A percentile compares a stretch with the other conserved stretches of the same genome.
These are phyloP conservation scores for Sugiyamaella neomexicana DNA, from an alignment of 1,139 yeast species.

Conservation along the genomic window DNA sequence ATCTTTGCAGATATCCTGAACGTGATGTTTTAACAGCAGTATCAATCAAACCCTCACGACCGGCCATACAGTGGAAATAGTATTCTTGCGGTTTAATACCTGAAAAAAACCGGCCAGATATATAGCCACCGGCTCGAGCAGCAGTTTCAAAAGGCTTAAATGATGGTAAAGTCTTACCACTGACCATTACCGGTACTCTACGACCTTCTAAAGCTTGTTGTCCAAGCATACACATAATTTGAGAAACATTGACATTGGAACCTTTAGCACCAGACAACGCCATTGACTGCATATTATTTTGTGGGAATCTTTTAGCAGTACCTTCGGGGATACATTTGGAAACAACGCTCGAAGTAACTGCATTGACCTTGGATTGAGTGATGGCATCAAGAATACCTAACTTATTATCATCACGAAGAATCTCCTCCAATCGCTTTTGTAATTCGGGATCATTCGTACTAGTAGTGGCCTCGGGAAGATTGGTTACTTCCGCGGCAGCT, in stretches of 20 bases:
- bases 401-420: conserved; percentile 88
- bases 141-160: conserved; percentile 96
- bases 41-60: conserved; percentile 99
- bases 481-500: conserved; percentile 95
- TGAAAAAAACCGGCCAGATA: conserved; percentile 95
- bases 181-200: conserved; percentile 98
- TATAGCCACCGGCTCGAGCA: conserved; percentile 98
- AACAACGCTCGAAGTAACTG: conserved; percentile 90
- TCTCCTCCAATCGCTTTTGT: conserved; percentile 85
- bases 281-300: conserved; percentile 98
- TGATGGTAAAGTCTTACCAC: conserved; percentile 95
- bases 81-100: conserved; percentile 99
- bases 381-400: conserved; percentile 94
- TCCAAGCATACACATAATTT: conserved; percentile 98
- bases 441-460: conserved; percentile 71
- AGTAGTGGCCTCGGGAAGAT: conserved; percentile 59
- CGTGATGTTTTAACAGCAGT: conserved; percentile 98
- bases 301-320: conserved; percentile 92
- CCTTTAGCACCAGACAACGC: conserved; percentile 99
- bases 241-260: conserved; percentile 96
- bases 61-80: conserved; percentile 99
- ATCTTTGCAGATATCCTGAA: conserved; percentile 98
- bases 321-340: conserved; percentile 94
- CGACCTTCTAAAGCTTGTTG: conserved; percentile 99
- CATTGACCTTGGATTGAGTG: conserved; percentile 88